Evolutionary conservation across 257 asterid species (phyloP).

Genomic region (Solanum pimpinellifolium): DNA sequence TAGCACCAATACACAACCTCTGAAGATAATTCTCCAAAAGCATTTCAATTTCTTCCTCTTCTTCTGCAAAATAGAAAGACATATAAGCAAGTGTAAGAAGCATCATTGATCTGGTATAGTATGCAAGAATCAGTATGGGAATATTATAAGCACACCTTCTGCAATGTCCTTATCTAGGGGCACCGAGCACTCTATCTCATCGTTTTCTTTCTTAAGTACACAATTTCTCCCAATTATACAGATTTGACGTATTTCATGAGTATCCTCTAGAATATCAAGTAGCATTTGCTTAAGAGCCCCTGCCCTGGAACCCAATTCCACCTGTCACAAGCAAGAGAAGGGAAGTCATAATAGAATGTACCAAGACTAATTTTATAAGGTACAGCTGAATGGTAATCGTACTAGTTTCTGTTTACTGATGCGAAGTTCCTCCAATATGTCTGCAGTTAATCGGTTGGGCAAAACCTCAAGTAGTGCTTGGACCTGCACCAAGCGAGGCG

Average conservation of each 20-base stretch:
- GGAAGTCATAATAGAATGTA: background rate
- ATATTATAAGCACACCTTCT: constrained; percentile 45
- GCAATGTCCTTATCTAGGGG: constrained; percentile 77
- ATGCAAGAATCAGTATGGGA: background rate
- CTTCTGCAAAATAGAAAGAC: constrained; percentile 47
- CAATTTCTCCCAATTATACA: constrained; percentile 96
- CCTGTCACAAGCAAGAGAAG: constrained; percentile 32
- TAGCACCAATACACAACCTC: constrained; percentile 34
- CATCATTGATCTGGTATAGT: background rate
- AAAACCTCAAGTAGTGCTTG: constrained; percentile 88
- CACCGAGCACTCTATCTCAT: constrained; percentile 66
- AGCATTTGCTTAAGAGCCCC: constrained; percentile 96
- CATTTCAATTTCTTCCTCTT: constrained; percentile 99
- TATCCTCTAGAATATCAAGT: constrained; percentile 96
- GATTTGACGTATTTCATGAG: constrained; percentile 83
- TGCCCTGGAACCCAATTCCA: constrained; percentile 91
- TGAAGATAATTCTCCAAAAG: constrained; percentile 94
- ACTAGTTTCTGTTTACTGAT: constrained; percentile 93
- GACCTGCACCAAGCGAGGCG: constrained; percentile 47
- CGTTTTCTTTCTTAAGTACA: constrained; percentile 37
- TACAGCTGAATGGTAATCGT: background rate
- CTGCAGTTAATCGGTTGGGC: constrained; percentile 85
- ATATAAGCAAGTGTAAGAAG: constrained; percentile 4
- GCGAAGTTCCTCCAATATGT: constrained; percentile 88
- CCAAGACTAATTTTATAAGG: background rate